Conservation (phyloP, 257 asterid species). For the Eucommia ulmoides region DNA sequence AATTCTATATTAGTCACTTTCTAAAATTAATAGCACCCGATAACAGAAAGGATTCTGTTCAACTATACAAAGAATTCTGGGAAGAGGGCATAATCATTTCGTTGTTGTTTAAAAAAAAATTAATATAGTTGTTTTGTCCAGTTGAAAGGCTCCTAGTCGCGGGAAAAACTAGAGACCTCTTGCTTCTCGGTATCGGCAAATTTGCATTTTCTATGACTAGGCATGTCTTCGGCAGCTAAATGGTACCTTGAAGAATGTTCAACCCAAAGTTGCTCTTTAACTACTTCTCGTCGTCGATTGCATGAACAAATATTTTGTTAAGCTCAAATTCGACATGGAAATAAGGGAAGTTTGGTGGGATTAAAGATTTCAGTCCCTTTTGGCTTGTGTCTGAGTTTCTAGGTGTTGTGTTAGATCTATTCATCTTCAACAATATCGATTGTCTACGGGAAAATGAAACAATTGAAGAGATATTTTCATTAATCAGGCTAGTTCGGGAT, state of each 20-base stretch:
- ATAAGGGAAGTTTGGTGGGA: slow-evolving; percentile 87
- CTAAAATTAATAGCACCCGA: no score
- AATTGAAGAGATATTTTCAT: no score
- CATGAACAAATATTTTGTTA: slow-evolving; percentile 74
- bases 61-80: no score
- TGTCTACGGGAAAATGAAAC: no score
- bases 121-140: slow-evolving; percentile 71
- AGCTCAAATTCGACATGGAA: slow-evolving; percentile 93
- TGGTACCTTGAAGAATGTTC: slow-evolving; percentile 69
- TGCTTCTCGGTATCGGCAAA: slow-evolving; percentile 49
- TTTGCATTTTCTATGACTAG: slow-evolving; percentile 58
- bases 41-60: no score
- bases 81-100: no score
- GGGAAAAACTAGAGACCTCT: slow-evolving; percentile 50
- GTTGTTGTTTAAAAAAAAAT: no score
- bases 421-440: slow-evolving; percentile 95
- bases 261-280: slow-evolving; percentile 76
- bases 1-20: no score
- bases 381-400: slow-evolving; percentile 90
- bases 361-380: slow-evolving; percentile 71
- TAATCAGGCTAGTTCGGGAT: no score
- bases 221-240: slow-evolving; percentile 87
- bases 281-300: slow-evolving; percentile 68
- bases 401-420: slow-evolving; percentile 94
- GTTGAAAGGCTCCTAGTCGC: slow-evolving; percentile 71